These are phyloP conservation scores for Orychophragmus violaceus DNA, from an alignment of 345 rosid species.

Conservation along the genomic window DNA sequence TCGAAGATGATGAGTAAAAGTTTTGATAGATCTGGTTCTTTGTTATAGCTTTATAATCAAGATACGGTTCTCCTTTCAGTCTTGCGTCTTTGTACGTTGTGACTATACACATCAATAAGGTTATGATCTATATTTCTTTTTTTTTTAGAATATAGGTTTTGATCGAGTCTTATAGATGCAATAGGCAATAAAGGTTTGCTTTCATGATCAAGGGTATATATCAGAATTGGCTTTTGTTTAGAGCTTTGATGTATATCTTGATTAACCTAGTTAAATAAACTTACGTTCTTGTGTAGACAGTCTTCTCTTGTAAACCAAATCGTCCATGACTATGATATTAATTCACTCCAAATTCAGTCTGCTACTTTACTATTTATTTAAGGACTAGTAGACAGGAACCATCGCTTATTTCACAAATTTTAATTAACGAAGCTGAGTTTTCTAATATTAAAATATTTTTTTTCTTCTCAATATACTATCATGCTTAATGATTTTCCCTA, in stretches of 20 bases:
- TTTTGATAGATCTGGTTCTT: neutral
- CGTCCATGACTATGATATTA: neutral
- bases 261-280: neutral
- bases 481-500: neutral
- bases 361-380: neutral
- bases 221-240: neutral
- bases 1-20: conserved; percentile 2
- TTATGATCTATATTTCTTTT: neutral
- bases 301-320: neutral
- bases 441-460: neutral
- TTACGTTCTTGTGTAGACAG: neutral
- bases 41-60: neutral
- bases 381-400: neutral
- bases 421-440: neutral
- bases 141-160: neutral
- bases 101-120: neutral
- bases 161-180: neutral
- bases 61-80: neutral
- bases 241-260: neutral
- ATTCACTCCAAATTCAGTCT: neutral
- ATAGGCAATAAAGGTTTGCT: neutral
- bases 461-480: neutral
- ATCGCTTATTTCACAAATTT: neutral
- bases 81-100: neutral
- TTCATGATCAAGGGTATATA: neutral